Evolutionary conservation across 2,329 filamentous ascomycete species (phyloP).

Genomic region (Hypomyces rosellus): DNA sequence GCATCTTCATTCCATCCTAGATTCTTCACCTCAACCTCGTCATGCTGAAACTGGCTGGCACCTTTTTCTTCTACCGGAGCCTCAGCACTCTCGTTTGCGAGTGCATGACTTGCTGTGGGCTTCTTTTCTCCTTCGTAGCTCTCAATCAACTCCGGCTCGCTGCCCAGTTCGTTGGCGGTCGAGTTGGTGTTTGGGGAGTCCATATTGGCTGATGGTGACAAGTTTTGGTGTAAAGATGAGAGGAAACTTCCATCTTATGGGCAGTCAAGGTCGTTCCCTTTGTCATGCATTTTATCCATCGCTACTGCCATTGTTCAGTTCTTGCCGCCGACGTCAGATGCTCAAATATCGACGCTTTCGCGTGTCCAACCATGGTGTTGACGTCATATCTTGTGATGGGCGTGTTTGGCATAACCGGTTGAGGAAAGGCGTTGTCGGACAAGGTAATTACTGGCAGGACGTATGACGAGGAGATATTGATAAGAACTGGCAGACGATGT

Average conservation of each 20-base stretch:
- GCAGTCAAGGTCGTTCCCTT: background rate
- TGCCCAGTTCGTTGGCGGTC: conserved; percentile 12
- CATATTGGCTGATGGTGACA: background rate
- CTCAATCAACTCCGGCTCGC: conserved; percentile 26
- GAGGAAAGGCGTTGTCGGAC: too few relatives aligned
- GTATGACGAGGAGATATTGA: too few relatives aligned
- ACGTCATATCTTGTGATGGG: background rate
- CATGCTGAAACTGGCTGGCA: conserved; percentile 39
- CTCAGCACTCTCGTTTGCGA: conserved; percentile 26
- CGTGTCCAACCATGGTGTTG: background rate
- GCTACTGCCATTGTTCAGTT: background rate
- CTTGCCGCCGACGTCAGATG: conserved; percentile 9
- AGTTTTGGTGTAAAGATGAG: background rate
- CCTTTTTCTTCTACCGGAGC: conserved; percentile 35
- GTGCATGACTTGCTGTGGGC: conserved; percentile 31
- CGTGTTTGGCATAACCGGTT: too few relatives aligned
- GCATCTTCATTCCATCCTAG: conserved; percentile 63
- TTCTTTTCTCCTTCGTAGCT: conserved; percentile 19
- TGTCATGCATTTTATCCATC: background rate
- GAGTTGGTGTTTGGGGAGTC: conserved; percentile 6
- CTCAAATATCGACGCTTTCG: background rate
- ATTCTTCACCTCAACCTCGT: conserved; percentile 53
- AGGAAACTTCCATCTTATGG: background rate
- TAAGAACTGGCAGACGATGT: too few relatives aligned
- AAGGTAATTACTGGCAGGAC: too few relatives aligned